Conservation (phyloP, 495 filamentous ascomycete species). For the Penicillium angulare region DNA sequence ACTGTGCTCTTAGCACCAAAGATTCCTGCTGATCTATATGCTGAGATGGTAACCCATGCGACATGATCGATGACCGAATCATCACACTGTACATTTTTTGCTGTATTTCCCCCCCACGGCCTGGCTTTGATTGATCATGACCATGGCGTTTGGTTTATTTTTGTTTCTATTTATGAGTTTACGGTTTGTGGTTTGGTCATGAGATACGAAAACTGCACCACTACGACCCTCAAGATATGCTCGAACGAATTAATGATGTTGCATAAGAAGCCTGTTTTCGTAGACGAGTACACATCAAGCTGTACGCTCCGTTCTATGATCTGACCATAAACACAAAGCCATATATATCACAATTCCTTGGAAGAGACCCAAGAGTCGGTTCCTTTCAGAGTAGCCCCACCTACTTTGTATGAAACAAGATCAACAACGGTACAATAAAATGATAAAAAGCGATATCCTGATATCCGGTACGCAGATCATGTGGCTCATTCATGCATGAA, state of each 20-base stretch:
- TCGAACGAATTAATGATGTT: slow-evolving; percentile 28
- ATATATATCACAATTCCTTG: no score
- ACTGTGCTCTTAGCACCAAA: slow-evolving; percentile 77
- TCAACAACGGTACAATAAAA: no score
- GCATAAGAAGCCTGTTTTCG: background rate
- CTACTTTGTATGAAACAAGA: no score
- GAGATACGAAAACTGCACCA: slow-evolving; percentile 16
- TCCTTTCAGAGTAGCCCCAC: no score
- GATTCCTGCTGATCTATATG: slow-evolving; percentile 86
- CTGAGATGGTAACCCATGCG: slow-evolving; percentile 83
- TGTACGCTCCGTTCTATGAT: no score
- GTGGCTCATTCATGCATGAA: no score
- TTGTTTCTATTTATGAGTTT: background rate
- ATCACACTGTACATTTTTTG: background rate
- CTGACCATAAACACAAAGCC: no score
- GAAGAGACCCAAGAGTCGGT: no score
- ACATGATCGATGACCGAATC: slow-evolving; percentile 51
- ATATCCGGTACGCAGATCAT: no score
- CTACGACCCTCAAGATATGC: slow-evolving; percentile 14
- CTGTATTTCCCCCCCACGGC: background rate
- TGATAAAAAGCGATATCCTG: no score
- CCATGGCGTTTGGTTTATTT: slow-evolving; percentile 19
- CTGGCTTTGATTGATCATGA: slow-evolving; percentile 9
- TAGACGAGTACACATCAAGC: no score
- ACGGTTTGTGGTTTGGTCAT: slow-evolving; percentile 4